Evolutionary conservation across 225 moss, liverwort and hornwort genomes (phyloP), one percentile per base, ranked within the genome.

Genomic region (Thuidium tamariscinum): DNA sequence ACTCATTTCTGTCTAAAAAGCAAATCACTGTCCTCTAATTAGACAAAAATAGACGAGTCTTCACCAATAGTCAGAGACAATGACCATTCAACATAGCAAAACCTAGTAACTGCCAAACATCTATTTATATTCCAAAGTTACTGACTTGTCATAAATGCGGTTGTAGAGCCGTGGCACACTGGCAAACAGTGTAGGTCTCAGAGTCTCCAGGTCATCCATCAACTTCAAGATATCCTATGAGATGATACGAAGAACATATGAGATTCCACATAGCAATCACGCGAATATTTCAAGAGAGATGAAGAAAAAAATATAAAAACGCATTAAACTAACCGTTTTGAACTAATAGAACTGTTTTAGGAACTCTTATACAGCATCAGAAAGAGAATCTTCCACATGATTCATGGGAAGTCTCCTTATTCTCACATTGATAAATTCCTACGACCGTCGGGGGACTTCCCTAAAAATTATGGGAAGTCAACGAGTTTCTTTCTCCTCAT

Each of bases 151-250:
- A 61, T 96, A 92, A 79, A 98, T 98, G 79, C 96, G 93, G 80
- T 98, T 98, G 91, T 95, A 98, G 51, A 98, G 95, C 26, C 98
- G 94, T 36, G 98, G 98, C 39, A 96, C 96, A 90, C 96, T 96
- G 27, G 92, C 85, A 83, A 98, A 98, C 65, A 96, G 68, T 74
- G 98, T 98, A 30, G 98, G 98, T 84, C 86, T 94, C 60, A 98
- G 60, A 60, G n/a, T 82, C 76, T 92, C 93, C 80, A 98, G 62
- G 86, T 98, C 98, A 80, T 98, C 96, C 92, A 98, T 93, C 86
- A 98, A 91, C 88, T 94, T 95, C 83, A 96, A 88, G 59, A 98
- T 91, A 88, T 98, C 98, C 94, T 94, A 87, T 34, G 61, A 84
- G 32, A 79, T 19, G 55, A 77, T 34, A 72, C 32, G 66, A 54